Conservation (phyloP, 176 grass and related monocot species). For the Poa annua region DNA sequence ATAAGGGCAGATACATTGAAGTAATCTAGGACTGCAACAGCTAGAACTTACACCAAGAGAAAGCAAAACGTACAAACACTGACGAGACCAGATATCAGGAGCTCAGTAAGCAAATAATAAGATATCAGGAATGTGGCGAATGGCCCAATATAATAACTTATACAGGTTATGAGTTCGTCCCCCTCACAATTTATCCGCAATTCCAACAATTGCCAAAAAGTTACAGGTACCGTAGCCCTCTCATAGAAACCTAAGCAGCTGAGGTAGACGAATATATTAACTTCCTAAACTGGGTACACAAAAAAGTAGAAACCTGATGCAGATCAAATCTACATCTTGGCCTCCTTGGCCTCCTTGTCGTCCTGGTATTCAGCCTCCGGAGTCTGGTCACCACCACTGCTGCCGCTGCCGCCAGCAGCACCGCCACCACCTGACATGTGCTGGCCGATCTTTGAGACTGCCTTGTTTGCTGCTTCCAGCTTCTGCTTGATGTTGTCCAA, state of each 20-base stretch:
- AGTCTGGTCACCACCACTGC: slow-evolving; percentile 58
- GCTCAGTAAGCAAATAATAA: neutral
- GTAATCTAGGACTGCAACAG: neutral
- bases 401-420: neutral
- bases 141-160: slow-evolving; percentile 14
- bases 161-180: slow-evolving; percentile 17
- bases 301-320: slow-evolving; percentile 32
- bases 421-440: slow-evolving; percentile 73
- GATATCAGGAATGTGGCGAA: neutral
- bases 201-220: slow-evolving; percentile 20
- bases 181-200: slow-evolving; percentile 27
- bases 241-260: neutral
- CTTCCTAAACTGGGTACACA: slow-evolving; percentile 52
- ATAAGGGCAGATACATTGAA: neutral
- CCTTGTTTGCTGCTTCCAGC: slow-evolving; percentile 89
- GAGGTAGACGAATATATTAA: slow-evolving; percentile 28
- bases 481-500: slow-evolving; percentile 97
- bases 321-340: slow-evolving; percentile 58
- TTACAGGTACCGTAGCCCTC: slow-evolving; percentile 27
- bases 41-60: neutral
- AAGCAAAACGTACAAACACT: neutral
- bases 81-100: neutral
- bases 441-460: slow-evolving; percentile 90
- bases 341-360: slow-evolving; percentile 61
- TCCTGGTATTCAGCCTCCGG: slow-evolving; percentile 93